Evolutionary conservation across 1,139 yeast species (phyloP), one percentile per base, ranked within the genome.

Genomic region (Yamadazyma aaseri): DNA sequence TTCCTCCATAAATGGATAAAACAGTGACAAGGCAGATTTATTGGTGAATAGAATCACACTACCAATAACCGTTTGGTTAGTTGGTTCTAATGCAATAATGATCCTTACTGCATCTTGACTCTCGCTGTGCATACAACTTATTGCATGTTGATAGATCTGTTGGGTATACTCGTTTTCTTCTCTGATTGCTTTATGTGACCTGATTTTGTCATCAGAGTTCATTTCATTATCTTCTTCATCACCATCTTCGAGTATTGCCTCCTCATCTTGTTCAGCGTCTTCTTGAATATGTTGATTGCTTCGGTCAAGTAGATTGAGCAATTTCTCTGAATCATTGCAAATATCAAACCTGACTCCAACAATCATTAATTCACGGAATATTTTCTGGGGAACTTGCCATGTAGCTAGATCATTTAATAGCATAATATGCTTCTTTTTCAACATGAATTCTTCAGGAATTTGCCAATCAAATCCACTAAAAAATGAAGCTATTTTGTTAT

Each of bases 261-360:
- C 25, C 16, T 21, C 18, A n/a, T 21, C 4, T 18, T 25, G n/a
- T 8, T n/a, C 10, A 17, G 29, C n/a, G n/a, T n/a, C n/a, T n/a
- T n/a, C n/a, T n/a, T 15, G 20, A 17, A 30, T 17, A 9, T 28
- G 29, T 9, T 24, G 22, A 12, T 22, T 25, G 29, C 37, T 43
- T 21, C 37, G 40, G 22, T 39, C 31, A 6, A 77, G 60, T 20
- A 72, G 51, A 11, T 58, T 57, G 49, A 64, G 53, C 33, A 73
- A 52, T 39, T 68, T 67, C 9, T 57, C 58, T 3, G 68, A 56
- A 35, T 71, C 64, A 32, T 51, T 63, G 47, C 81, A 73, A 14
- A 77, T 65, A 50, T 76, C 81, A 55, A 76, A 77, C 39, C 78
- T 58, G 18, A 75, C 76, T 2, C 83, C 83, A 20, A 77, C 79